These are phyloP conservation scores for Hippophae rhamnoides DNA, from an alignment of 306 rosid genomes.

Conservation along the genomic window DNA sequence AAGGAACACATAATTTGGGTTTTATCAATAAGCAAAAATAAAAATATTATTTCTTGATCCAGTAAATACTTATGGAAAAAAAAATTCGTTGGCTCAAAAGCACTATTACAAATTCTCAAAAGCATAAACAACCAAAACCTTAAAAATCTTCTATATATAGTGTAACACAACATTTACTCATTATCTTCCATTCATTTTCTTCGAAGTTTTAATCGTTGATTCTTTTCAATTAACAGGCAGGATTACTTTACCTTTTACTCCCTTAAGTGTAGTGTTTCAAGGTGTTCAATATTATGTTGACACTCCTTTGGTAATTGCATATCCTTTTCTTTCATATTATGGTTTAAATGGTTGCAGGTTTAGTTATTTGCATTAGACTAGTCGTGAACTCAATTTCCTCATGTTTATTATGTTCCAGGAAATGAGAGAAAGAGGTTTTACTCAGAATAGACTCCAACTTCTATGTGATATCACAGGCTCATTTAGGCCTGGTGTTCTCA, in stretches of 20 bases:
- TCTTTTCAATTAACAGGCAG: conserved; percentile 13
- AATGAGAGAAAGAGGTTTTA: conserved; percentile 24
- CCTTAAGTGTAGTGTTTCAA: conserved; percentile 25
- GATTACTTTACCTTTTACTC: conserved; percentile 33
- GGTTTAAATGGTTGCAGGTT: background rate
- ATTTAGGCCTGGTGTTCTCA: conserved; percentile 38
- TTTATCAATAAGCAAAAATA: no score
- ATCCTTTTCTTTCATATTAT: background rate
- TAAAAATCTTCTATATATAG: background rate
- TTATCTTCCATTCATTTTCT: background rate
- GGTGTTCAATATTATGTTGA: conserved; percentile 35
- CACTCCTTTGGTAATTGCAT: conserved; percentile 25
- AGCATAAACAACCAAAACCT: no score
- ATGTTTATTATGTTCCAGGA: conserved; percentile 8
- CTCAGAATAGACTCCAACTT: conserved; percentile 29
- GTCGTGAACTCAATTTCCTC: background rate
- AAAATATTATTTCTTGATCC: no score
- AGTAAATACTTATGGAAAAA: no score
- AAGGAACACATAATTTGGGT: no score
- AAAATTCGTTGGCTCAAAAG: no score
- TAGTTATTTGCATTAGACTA: background rate
- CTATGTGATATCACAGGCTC: conserved; percentile 29
- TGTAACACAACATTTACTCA: background rate
- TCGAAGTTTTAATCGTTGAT: background rate
- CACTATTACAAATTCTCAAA: no score